Evolutionary conservation across 768 basidiomycete species (phyloP), one percentile per base, ranked within the genome.

Genomic region (Suillus paluster): DNA sequence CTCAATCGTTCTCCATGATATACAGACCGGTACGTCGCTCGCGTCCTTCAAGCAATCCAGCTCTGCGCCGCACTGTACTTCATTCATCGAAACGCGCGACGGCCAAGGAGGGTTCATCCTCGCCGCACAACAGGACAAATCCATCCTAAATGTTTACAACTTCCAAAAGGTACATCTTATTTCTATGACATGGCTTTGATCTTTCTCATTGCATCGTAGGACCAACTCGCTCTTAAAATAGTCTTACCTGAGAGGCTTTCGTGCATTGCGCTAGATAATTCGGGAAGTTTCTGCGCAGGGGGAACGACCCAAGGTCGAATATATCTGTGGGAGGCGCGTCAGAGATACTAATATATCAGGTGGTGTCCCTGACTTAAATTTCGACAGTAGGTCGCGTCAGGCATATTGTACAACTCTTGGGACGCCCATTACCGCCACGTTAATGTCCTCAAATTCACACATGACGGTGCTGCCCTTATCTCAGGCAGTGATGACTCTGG

Each of bases 401-500:
- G 96, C n/a, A 88, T 96, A 58, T 79, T 98, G 50, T 94, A 88
- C 79, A 87, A 90, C 67, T 85, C 92, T 0, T 95, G 95, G 87
- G 96, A 98, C 63, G 96, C 96, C 19, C 97, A 99, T 75, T 99
- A 99, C 78, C 91, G 97, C 61, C 83, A 88, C 71, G 84, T 98
- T 57, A 91, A 86, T 63, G 88, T 90, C 10, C 76, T 99, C 2
- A 86, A 84, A 46, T 99, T 98, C 73, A 91, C 94, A 10, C 80
- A 81, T 21, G 95, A 97, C 70, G 91, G 92, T 38, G 84, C 83
- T 49, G 86, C 89, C 6, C 34, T 99, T 49, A 68, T 98, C 19
- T 92, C 94, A 38, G 94, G 91, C 5, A 94, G 92, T 59, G 93
- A 97, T 64, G 97, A 99, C 72, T 93, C 96, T 48, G 87, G 88